Percentiles rank a stretch among this genome's conserved stretches.
phyloP scores from a whole-genome alignment of 345 rosid genomes.

The Zanthoxylum bungeanum region DNA sequence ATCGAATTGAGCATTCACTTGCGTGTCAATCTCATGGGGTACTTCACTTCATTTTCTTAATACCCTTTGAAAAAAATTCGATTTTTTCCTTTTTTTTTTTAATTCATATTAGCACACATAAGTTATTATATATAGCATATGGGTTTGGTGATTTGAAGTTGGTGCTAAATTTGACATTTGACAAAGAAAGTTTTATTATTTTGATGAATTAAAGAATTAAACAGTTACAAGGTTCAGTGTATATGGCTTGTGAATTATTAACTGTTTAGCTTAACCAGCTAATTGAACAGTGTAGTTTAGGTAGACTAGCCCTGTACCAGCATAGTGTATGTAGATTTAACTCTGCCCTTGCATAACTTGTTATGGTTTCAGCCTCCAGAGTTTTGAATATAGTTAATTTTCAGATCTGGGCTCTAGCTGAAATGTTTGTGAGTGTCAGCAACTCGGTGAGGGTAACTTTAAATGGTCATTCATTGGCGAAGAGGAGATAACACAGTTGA shows the following conservation, averaged over 20 bases:
- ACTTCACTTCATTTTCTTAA: conserved; percentile 11
- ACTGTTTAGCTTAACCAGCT: background rate
- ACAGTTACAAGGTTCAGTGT: background rate
- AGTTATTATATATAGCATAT: background rate
- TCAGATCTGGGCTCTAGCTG: conserved; percentile 13
- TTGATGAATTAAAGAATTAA: background rate
- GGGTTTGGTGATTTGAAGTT: background rate
- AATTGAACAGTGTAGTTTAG: background rate
- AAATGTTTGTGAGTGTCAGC: background rate
- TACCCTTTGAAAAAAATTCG: background rate
- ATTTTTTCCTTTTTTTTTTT: conserved; percentile 3
- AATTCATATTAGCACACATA: background rate
- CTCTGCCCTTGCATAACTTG: background rate
- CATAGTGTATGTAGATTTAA: no score
- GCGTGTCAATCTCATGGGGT: conserved; percentile 95
- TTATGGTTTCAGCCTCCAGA: background rate
- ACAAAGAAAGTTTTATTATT: background rate
- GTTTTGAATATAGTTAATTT: background rate
- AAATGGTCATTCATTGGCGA: background rate
- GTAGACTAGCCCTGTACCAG: no score
- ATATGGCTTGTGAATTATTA: background rate
- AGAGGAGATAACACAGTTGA: background rate
- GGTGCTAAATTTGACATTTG: conserved; percentile 1
- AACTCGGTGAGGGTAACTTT: background rate
- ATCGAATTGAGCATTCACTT: conserved; percentile 86